These are phyloP conservation scores for Ogataea nakhonphanomensis DNA, from an alignment of 805 yeast genomes.

Conservation along the genomic window DNA sequence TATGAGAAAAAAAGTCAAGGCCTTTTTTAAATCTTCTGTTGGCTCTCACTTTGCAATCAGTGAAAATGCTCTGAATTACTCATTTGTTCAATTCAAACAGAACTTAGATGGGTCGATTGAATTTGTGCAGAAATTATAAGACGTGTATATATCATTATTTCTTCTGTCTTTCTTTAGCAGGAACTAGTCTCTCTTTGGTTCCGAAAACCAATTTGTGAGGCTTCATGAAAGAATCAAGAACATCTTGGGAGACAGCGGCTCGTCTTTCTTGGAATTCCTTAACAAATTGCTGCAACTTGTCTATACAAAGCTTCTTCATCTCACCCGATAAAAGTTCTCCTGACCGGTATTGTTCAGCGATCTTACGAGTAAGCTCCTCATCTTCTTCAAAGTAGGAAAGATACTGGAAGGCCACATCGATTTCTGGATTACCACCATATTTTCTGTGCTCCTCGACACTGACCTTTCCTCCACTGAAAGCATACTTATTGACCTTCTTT, in stretches of 20 bases:
- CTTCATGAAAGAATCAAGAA: conserved; percentile 68
- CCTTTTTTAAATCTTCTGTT: conserved; percentile 20
- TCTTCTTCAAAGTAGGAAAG: conserved; percentile 86
- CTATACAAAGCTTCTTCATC: conserved; percentile 83
- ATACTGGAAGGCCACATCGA: conserved; percentile 94
- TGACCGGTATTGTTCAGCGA: conserved; percentile 61
- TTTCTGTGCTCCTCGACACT: conserved; percentile 87
- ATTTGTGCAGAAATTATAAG: conserved; percentile 8
- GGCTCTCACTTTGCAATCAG: conserved; percentile 9
- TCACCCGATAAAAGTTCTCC: conserved; percentile 92
- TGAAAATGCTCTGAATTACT: conserved; percentile 8
- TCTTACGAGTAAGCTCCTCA: conserved; percentile 66
- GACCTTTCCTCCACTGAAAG: conserved; percentile 91
- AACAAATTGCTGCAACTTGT: conserved; percentile 74
- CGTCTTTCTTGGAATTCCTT: conserved; percentile 79
- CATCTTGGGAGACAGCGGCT: conserved; percentile 56
- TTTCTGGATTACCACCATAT: conserved; percentile 90
- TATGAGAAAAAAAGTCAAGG: conserved; percentile 3
- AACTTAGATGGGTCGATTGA: conserved; percentile 16
- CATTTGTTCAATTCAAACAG: conserved; percentile 12
- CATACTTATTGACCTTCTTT: conserved; percentile 93
- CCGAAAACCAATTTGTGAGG: conserved; percentile 83
- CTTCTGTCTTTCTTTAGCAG: conserved; percentile 53
- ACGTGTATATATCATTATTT: conserved; percentile 4
- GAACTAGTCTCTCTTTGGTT: conserved; percentile 65